A percentile compares a stretch with the other conserved stretches of the same genome.
These are phyloP conservation scores for Crepidotus variabilis DNA, from an alignment of 768 basidiomycete species.

Conservation along the genomic window DNA sequence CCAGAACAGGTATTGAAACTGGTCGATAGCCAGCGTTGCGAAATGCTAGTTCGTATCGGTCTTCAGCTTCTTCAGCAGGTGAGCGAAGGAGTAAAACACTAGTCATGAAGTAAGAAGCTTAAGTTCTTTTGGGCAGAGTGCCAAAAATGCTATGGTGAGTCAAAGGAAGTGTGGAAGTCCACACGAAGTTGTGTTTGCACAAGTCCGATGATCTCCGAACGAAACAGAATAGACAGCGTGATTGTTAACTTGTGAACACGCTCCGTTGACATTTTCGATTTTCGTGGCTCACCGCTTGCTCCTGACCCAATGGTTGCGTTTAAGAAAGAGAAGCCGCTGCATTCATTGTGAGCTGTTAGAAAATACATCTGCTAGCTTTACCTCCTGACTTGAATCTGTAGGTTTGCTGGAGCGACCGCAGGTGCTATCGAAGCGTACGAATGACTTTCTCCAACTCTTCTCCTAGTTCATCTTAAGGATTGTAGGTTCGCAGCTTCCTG, in stretches of 20 bases:
- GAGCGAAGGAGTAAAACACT: constrained; percentile 43
- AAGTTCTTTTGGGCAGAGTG: too few relatives aligned
- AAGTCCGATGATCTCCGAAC: constrained; percentile 5
- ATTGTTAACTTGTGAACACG: not conserved
- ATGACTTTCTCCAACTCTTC: not conserved
- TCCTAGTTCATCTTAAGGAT: constrained; percentile 25
- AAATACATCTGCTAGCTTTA: not conserved
- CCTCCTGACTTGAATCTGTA: constrained; percentile 10
- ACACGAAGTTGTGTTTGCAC: too few relatives aligned
- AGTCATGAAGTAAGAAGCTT: too few relatives aligned
- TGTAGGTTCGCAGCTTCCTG: constrained; percentile 56
- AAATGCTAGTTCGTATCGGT: constrained; percentile 60
- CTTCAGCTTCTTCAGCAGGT: constrained; percentile 34
- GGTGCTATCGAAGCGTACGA: constrained; percentile 91
- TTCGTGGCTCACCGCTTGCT: too few relatives aligned
- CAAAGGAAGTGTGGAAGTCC: too few relatives aligned
- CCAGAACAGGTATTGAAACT: constrained; percentile 66
- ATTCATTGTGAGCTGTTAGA: constrained; percentile 58
- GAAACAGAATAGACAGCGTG: not conserved
- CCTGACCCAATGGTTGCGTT: constrained; percentile 33
- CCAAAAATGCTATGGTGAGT: too few relatives aligned
- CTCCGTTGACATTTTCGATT: not conserved
- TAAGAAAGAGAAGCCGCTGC: constrained; percentile 77
- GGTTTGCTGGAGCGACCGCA: constrained; percentile 85
- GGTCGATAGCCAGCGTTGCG: constrained; percentile 42